Evolutionary conservation across 805 yeast genomes (phyloP), one percentile per base, ranked within the genome.

Genomic region (Scheffersomyces ergatensis): DNA sequence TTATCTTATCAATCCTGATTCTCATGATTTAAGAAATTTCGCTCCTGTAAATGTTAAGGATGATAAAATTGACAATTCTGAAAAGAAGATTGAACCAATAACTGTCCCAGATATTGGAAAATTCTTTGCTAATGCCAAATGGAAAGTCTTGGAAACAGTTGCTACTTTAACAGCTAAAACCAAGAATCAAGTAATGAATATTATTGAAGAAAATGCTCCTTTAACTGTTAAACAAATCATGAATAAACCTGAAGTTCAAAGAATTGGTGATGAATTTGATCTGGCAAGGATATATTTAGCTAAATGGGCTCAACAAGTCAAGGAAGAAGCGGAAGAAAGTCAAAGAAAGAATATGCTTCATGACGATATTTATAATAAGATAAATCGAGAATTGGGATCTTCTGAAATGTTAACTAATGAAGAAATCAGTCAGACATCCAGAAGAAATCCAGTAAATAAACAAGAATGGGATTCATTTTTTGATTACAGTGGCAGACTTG

Each of bases 231-330:
- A 76, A 50, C 76, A 76, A 38, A 60, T 85, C 46, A 67, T 92
- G 33, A 75, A 70, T 41, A 82, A 83, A 47, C 93, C 96, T 0
- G 95, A 88, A 52, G 95, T 92, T 11, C 76, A 74, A 51, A 78
- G 75, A 41, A 78, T 92, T 19, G 87, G 93, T 43, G 86, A 88
- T 47, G 98, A 92, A 47, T 93, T 90, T 57, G 98, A 90, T 55
- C 82, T 92, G 38, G 98, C 98, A 0, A 77, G 90, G 39, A 85
- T 89, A 3, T 92, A 89, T 59, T 70, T 92, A 44, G 98, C 98
- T 4, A 90, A 89, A 65, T 93, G 98, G 98, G 97, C 98, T 0
- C 76, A 88, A 51, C 88, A 88, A 21, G 93, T 93, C 8, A 93
- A 92, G 51, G 90, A 89, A 52, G 95, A 92, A 59, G 93, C 96